Percentiles rank a stretch among this genome's conserved stretches.
phyloP scores from a whole-genome alignment of 352 stramenopile species.

The Globisporangium cylindrosporum region DNA sequence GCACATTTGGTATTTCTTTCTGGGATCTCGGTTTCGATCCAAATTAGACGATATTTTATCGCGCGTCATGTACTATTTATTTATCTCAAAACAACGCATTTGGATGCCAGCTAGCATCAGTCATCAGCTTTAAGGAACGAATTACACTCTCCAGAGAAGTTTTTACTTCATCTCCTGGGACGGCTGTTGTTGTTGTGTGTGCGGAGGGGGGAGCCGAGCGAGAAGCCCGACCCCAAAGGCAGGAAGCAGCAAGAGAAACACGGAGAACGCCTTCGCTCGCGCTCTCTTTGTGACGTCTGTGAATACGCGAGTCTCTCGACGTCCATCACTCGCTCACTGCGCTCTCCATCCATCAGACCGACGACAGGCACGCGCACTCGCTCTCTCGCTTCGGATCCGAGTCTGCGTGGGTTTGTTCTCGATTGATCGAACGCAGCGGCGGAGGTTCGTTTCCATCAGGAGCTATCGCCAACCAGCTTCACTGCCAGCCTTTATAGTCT shows the following conservation, averaged over 20 bases:
- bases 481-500: background rate
- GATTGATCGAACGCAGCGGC: constrained; percentile 1
- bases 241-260: constrained; percentile 4
- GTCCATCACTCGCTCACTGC: background rate
- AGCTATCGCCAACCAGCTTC: background rate
- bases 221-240: constrained; percentile 14
- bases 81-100: fast-evolving
- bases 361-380: background rate
- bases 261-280: constrained; percentile 1
- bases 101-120: background rate
- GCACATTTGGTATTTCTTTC: constrained; percentile 3
- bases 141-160: background rate
- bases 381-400: background rate
- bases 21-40: background rate
- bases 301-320: background rate
- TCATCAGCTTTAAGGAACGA: background rate
- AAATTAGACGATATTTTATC: background rate
- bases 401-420: background rate
- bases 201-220: constrained; percentile 10
- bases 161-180: background rate
- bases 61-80: background rate
- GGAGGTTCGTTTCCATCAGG: constrained; percentile 1
- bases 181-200: constrained; percentile 7
- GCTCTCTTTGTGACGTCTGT: constrained; percentile 1
- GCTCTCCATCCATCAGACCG: background rate